Evolutionary conservation across 345 rosid genomes (phyloP), one percentile per base, ranked within the genome.

Genomic region (Rubroshorea leprosula): DNA sequence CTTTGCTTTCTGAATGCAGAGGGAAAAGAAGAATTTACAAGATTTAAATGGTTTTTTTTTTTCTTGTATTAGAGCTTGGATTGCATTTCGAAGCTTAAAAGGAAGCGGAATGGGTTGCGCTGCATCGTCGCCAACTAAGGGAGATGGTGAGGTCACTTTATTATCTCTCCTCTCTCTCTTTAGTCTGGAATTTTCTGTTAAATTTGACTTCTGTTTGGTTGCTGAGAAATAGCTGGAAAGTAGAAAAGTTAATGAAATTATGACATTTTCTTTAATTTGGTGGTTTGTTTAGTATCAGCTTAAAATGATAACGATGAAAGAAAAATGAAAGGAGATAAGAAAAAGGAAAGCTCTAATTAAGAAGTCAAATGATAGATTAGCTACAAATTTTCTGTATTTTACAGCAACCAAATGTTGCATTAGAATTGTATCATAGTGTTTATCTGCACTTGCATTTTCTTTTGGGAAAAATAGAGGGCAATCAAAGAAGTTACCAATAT

Each of bases 21-120:
- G 84, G 70, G 94, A 89, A 69, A 89, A 85, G 86, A 87, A 72
- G 76, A 93, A 89, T 70, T 74, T 85, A 58, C 99, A 89, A 65
- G 97, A n/a, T n/a, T n/a, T n/a, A n/a, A n/a, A n/a, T n/a, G n/a
- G n/a, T n/a, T 16, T 15, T 16, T 5, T 9, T 46, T 46, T 45
- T 14, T 18, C 51, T 51, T 31, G 4, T 41, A 16, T 5, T 21
- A 23, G 44, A 43, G 17, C 44, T 23, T 29, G 41, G 50, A 43
- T n/a, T n/a, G 62, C 1, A 26, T 58, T 58, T 47, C 41, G 63
- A 25, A 14, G 35, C 23, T 49, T 19, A 44, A 49, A 60, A 27
- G 23, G 50, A 10, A 49, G 17, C 22, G 12, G 16, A 27, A 60
- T 60, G 63, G 63, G 63, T 20, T 60, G 63, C 38, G 63, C 55